Conservation (phyloP, 2,329 filamentous ascomycete genomes). For the Amphichorda felina region DNA sequence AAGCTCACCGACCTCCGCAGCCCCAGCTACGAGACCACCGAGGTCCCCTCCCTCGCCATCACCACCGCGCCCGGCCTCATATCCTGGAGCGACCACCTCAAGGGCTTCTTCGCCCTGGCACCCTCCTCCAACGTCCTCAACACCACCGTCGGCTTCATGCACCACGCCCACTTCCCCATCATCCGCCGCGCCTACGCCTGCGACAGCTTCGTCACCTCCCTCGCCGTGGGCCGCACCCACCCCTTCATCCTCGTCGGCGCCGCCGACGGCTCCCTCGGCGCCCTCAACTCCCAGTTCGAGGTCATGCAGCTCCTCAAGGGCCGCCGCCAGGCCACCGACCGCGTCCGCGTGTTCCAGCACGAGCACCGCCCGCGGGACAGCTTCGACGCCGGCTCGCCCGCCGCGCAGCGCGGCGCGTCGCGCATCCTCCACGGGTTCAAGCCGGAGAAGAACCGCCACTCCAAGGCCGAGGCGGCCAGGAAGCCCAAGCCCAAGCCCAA, state of each 20-base stretch:
- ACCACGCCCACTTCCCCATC: slow-evolving; percentile 39
- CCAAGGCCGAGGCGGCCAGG: slow-evolving; percentile 10
- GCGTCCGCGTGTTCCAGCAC: slow-evolving; percentile 35
- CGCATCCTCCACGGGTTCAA: slow-evolving; percentile 40
- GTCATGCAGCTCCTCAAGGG: slow-evolving; percentile 22
- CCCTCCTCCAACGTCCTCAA: slow-evolving; percentile 41
- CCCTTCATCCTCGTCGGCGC: slow-evolving; percentile 42
- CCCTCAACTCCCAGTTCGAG: slow-evolving; percentile 25
- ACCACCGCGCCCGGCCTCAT: slow-evolving; percentile 41
- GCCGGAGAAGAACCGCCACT: slow-evolving; percentile 35
- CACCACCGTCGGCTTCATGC: slow-evolving; percentile 39
- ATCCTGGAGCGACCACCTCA: slow-evolving; percentile 41
- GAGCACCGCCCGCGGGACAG: slow-evolving; percentile 31
- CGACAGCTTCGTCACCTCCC: slow-evolving; percentile 36
- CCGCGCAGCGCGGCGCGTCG: slow-evolving; percentile 28
- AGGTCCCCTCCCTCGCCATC: slow-evolving; percentile 36
- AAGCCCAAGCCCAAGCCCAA: slow-evolving; percentile 21
- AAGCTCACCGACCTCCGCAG: slow-evolving; percentile 40
- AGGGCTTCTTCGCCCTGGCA: slow-evolving; percentile 40
- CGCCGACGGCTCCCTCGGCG: slow-evolving; percentile 40
- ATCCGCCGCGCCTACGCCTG: slow-evolving; percentile 38
- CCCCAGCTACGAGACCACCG: slow-evolving; percentile 40
- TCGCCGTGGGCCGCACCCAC: slow-evolving; percentile 36
- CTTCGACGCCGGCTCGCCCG: slow-evolving; percentile 14
- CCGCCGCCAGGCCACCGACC: slow-evolving; percentile 18